phyloP scores from a whole-genome alignment of 768 basidiomycete genomes.

The Mycena vulgaris region DNA sequence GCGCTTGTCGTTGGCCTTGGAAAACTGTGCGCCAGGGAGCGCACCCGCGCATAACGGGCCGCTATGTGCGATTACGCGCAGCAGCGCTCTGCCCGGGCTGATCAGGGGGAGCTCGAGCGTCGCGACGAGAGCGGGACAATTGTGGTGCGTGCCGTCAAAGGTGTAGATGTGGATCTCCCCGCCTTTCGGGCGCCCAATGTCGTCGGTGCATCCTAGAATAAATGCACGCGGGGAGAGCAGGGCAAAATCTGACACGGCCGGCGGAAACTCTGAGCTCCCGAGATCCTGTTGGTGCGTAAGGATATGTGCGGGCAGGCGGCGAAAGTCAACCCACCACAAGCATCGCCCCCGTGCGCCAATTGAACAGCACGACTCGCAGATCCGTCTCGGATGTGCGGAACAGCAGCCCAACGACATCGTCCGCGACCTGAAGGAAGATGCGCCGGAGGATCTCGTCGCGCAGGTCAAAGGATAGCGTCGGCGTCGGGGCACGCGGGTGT shows the following conservation, averaged over 20 bases:
- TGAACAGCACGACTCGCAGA: slow-evolving; percentile 13
- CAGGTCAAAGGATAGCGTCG: slow-evolving; percentile 6
- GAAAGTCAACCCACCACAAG: slow-evolving; percentile 7
- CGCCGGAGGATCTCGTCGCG: not conserved
- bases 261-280: not conserved
- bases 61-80: slow-evolving; percentile 19
- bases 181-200: not conserved
- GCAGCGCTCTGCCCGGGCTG: not conserved
- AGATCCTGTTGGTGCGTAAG: not conserved
- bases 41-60: slow-evolving; percentile 32
- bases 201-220: not conserved
- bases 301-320: not conserved
- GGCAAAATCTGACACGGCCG: not conserved
- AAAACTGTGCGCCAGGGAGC: slow-evolving; percentile 6
- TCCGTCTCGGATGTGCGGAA: slow-evolving; percentile 1
- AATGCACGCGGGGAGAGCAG: slow-evolving; percentile 19
- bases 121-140: not conserved
- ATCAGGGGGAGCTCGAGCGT: slow-evolving; percentile 5
- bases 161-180: slow-evolving; percentile 10
- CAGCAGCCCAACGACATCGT: slow-evolving; percentile 14
- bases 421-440: slow-evolving; percentile 15
- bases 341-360: slow-evolving; percentile 9
- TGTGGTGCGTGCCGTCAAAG: not conserved
- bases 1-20: slow-evolving; percentile 17
- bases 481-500: slow-evolving; percentile 2